Base-by-base conservation (phyloP, 768 basidiomycete genomes). In the Amanita inopinata region DNA sequence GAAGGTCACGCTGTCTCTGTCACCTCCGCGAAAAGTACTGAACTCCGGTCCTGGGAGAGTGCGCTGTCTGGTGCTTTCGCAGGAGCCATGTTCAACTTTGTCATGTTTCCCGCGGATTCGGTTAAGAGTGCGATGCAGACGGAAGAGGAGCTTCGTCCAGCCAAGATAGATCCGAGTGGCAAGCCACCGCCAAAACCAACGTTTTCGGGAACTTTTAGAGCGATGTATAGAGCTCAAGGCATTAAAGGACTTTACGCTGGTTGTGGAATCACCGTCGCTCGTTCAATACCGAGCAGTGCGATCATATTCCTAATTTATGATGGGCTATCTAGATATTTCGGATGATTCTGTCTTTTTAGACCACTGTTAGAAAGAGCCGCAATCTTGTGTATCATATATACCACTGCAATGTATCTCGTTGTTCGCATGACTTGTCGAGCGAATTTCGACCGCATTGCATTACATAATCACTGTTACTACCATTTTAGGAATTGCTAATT, bases 51-150 rank as follows among this genome's bases (percentile, higher is more conserved):
- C 12, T 84, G 78, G 76, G 84, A 93, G 62, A 80, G 84, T 8
- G 87, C 87, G 22, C 44, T 83, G 1, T 74, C 83, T 0, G 91
- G 89, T 11, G 87, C 88, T 15, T 66, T 74, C 43, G 85, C 88
- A 2, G 91, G 90, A 3, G 79, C 80, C 1, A 66, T 74, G 39
- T 91, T 84, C 67, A 87, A 83, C 49, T 63, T 91, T 46, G 76
- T 78, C 18, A 67, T 93, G 27, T 96, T 91, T 69, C 91, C 92
- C 1, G 89, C 86, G 3, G 91, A 94, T 62, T 83, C 82, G 20
- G 76, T 94, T 52, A 93, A 94, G 65, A 86, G 82, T 46, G 78
- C 84, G 33, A 85, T 93, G 57, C 91, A 94, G 66, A 96, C 92
- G 1, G 80, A 80, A 53, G 84, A 84, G 45, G 87, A 91, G 58